A percentile compares a stretch with the other conserved stretches of the same genome.
Evolutionary conservation across 305 asterid species (phyloP).

Genomic region (Solanum hybrid): DNA sequence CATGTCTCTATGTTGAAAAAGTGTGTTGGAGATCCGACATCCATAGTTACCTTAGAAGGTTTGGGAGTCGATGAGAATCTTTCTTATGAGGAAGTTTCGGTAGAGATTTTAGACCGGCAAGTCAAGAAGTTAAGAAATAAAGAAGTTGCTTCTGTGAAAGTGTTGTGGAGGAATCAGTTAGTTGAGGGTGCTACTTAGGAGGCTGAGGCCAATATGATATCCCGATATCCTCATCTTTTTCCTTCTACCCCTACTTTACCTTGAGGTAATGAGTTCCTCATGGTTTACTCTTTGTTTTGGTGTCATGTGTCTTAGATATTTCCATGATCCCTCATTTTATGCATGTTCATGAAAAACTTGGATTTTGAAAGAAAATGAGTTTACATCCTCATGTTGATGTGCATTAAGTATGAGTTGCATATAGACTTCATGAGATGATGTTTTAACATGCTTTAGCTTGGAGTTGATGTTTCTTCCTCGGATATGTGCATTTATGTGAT

Average conservation of each 20-base stretch:
- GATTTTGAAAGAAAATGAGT: background rate
- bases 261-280: background rate
- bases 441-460: background rate
- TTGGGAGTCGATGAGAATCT: background rate
- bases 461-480: background rate
- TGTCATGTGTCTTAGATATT: background rate
- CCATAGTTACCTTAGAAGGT: background rate
- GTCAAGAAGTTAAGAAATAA: background rate
- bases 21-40: background rate
- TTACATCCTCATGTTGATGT: background rate
- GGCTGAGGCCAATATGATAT: background rate
- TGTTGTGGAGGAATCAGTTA: background rate
- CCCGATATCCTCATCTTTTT: background rate
- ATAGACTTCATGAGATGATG: background rate
- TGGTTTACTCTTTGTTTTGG: background rate
- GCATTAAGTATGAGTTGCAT: background rate
- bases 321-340: background rate
- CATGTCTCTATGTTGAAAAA: background rate
- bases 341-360: background rate
- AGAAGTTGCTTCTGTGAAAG: background rate
- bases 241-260: background rate
- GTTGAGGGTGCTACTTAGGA: background rate
- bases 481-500: background rate
- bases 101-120: too few species aligned
- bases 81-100: background rate